Conservation (phyloP, 106 monocot genomes). For the Dendrobium catenatum region DNA sequence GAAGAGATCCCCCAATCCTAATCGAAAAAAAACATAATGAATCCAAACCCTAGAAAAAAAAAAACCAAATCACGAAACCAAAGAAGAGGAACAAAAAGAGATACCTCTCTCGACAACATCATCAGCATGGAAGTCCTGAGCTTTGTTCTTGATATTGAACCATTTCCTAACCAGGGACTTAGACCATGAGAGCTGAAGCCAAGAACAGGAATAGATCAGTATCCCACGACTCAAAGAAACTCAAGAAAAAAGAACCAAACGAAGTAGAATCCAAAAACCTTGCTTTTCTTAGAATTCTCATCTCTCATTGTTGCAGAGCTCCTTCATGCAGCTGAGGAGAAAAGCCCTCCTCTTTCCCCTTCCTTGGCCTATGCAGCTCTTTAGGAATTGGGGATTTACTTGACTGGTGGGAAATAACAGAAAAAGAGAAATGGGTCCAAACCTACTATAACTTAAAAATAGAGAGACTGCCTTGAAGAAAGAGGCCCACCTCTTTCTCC, state of each 20-base stretch:
- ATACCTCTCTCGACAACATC: slow-evolving; percentile 57
- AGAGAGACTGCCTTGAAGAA: background rate
- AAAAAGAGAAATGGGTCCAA: background rate
- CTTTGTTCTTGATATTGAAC: slow-evolving; percentile 97
- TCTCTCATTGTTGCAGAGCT: slow-evolving; percentile 78
- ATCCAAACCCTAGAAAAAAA: slow-evolving; percentile 10
- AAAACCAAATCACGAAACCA: background rate
- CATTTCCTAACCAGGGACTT: slow-evolving; percentile 85
- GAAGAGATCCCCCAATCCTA: background rate
- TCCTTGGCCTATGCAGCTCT: background rate
- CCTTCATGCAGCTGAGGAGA: slow-evolving; percentile 48
- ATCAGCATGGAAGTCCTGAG: slow-evolving; percentile 86
- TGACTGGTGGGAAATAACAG: background rate
- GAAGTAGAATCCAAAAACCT: slow-evolving; percentile 34
- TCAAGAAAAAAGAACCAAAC: background rate
- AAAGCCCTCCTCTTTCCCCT: background rate
- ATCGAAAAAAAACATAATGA: background rate
- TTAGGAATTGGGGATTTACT: background rate
- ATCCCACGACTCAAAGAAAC: slow-evolving; percentile 4
- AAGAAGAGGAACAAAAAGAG: background rate
- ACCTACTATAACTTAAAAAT: background rate
- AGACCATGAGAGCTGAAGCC: slow-evolving; percentile 84
- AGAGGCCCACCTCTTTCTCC: slow-evolving; percentile 13
- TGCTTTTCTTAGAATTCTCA: slow-evolving; percentile 82
- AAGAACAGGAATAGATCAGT: slow-evolving; percentile 15